A percentile compares a stretch with the other conserved stretches of the same genome.
Evolutionary conservation across 805 yeast genomes (phyloP).

Genomic region (Limtongia smithiae): DNA sequence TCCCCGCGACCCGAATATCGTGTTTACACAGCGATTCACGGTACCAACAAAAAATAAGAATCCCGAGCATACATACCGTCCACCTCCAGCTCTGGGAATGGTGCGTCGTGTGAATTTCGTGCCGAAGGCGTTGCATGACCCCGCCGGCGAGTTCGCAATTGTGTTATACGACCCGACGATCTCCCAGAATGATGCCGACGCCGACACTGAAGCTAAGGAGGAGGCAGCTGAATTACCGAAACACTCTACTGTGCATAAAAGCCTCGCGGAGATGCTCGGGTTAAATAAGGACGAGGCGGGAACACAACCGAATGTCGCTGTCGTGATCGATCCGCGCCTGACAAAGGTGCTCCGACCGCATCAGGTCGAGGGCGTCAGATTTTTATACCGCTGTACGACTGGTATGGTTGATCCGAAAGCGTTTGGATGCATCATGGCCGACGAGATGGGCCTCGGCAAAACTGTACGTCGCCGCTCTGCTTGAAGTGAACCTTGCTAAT

Average conservation of each 20-base stretch:
- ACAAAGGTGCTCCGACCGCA: slow-evolving; percentile 88
- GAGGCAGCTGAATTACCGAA: slow-evolving; percentile 1
- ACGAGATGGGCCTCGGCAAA: slow-evolving; percentile 93
- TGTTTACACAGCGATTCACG: slow-evolving; percentile 23
- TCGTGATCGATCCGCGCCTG: slow-evolving; percentile 86
- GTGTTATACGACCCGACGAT: slow-evolving; percentile 94
- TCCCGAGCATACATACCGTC: slow-evolving; percentile 13
- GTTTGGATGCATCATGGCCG: slow-evolving; percentile 96
- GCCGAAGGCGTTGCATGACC: slow-evolving; percentile 95
- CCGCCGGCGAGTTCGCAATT: slow-evolving; percentile 86
- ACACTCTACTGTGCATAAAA: slow-evolving; percentile 45
- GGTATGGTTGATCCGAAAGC: slow-evolving; percentile 67
- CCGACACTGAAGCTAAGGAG: slow-evolving; percentile 16
- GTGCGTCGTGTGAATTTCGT: slow-evolving; percentile 59
- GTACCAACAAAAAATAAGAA: slow-evolving; percentile 20
- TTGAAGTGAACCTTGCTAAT: neutral
- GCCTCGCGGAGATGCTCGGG: slow-evolving; percentile 78
- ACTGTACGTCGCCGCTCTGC: slow-evolving; percentile 40
- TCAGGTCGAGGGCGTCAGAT: slow-evolving; percentile 92
- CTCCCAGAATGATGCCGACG: slow-evolving; percentile 44
- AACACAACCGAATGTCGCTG: slow-evolving; percentile 83
- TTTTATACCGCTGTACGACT: slow-evolving; percentile 83
- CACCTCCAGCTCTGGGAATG: slow-evolving; percentile 86
- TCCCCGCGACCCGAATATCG: slow-evolving; percentile 18
- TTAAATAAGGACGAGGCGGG: slow-evolving; percentile 48